Conservation (phyloP, 2,329 filamentous ascomycete genomes). For the Neonectria magnoliae region DNA sequence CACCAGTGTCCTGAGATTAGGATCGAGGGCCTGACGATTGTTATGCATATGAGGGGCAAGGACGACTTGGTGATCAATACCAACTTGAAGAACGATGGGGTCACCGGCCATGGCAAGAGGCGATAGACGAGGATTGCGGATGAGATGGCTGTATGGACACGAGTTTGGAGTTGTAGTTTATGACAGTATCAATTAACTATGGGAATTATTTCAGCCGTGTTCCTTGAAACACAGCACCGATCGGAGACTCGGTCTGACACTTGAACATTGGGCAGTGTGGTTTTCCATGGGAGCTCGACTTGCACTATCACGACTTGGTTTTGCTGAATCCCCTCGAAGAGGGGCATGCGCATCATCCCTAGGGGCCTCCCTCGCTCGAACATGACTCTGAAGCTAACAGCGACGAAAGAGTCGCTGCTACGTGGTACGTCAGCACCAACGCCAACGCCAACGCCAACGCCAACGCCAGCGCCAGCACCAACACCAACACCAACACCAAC, state of each 20-base stretch:
- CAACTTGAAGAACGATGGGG: slow-evolving; percentile 47
- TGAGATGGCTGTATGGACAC: slow-evolving; percentile 2
- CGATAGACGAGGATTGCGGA: neutral
- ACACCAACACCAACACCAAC: slow-evolving; percentile 5
- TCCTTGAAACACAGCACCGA: neutral
- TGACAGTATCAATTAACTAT: slow-evolving; percentile 6
- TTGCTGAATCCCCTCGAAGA: neutral
- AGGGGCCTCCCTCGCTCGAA: neutral
- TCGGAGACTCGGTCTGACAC: too few species aligned
- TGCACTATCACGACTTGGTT: neutral
- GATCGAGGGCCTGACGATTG: slow-evolving; percentile 61
- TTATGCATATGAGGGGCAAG: slow-evolving; percentile 60
- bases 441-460: slow-evolving; percentile 6
- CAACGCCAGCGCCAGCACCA: slow-evolving; percentile 6
- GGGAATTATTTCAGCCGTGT: neutral
- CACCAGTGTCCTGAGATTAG: slow-evolving; percentile 51
- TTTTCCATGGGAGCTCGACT: neutral
- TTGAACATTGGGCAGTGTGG: neutral
- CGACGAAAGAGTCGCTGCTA: neutral
- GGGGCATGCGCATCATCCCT: neutral
- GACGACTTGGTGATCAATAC: slow-evolving; percentile 64
- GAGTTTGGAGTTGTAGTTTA: slow-evolving; percentile 16
- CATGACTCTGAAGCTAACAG: neutral
- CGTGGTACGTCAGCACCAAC: neutral
- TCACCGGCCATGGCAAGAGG: neutral